Base-by-base conservation (phyloP, 106 monocot genomes). In the Dendrobium catenatum region DNA sequence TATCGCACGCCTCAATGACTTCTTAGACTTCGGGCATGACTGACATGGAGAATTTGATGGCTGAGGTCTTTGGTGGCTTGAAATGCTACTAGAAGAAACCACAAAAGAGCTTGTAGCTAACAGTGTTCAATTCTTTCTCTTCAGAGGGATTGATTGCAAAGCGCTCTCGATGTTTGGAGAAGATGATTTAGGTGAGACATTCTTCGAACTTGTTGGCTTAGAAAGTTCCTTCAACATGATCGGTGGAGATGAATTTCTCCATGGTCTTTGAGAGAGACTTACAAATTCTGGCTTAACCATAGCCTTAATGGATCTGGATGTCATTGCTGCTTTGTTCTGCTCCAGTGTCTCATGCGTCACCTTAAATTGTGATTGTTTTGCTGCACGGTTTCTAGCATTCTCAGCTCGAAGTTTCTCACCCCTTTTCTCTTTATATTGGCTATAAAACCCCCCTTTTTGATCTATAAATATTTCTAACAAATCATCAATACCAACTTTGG, bases 161-260 rank as follows among this genome's bases (percentile, higher is more conserved):
- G 91, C 67, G 48, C 24, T 86, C 68, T 67, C 80, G 48, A 87
- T 75, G 81, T 83, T 88, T 73, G 87, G 83, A 46, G 78, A 68
- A 16, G 90, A 72, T 78, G 85, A 68, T 68, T 92, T 83, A 51
- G 70, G 80, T 33, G 88, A 89, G 78, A 78, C 78, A 75, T 93
- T 95, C 81, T 82, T 95, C 29, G 88, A 26, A 84, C 73, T 54
- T 55, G 73, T 79, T 73, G 88, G 48, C 77, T 89, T 99, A 78
- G 86, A 47, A 66, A 10, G 72, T 68, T 93, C 89, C 81, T 87
- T 98, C 17, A 85, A 73, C 61, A 90, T 46, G 56, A 90, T 83
- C 2, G 93, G 88, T 9, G 98, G 93, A 78, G 98, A 83, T 22
- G 93, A 95, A 87, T 95, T 99, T 84, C 93, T 92, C 24, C 93